These are phyloP conservation scores for Fusarium veterinarium DNA, from an alignment of 2,329 filamentous ascomycete genomes.

Conservation along the genomic window DNA sequence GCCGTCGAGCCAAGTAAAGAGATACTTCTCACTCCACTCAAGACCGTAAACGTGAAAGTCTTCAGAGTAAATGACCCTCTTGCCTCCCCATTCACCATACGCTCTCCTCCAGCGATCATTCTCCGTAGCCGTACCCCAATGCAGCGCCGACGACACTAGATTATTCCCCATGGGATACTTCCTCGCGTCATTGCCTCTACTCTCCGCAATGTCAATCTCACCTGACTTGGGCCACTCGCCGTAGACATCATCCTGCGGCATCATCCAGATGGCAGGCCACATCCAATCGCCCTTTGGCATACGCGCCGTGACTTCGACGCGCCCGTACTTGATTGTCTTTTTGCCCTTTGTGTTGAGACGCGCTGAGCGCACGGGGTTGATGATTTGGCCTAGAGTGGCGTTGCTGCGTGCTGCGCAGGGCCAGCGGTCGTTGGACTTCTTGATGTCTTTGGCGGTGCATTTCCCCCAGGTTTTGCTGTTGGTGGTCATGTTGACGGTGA, in stretches of 20 bases:
- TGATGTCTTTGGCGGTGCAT: slow-evolving; percentile 52
- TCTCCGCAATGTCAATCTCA: slow-evolving; percentile 66
- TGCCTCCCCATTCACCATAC: slow-evolving; percentile 46
- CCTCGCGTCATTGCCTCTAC: slow-evolving; percentile 58
- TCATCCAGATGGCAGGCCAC: slow-evolving; percentile 60
- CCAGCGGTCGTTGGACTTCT: slow-evolving; percentile 29
- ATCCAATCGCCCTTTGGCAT: slow-evolving; percentile 66
- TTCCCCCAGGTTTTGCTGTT: slow-evolving; percentile 44
- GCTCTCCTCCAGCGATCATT: slow-evolving; percentile 49
- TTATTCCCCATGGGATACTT: slow-evolving; percentile 50
- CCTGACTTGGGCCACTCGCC: slow-evolving; percentile 63
- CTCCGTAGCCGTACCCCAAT: slow-evolving; percentile 54
- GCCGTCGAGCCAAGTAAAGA: slow-evolving; percentile 63
- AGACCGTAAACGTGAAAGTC: slow-evolving; percentile 62
- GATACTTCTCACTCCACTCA: slow-evolving; percentile 63
- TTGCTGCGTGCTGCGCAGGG: slow-evolving; percentile 57
- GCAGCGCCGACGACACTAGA: slow-evolving; percentile 55
- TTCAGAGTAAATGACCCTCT: slow-evolving; percentile 51
- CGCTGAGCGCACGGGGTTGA: slow-evolving; percentile 62
- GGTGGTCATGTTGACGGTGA: slow-evolving; percentile 58
- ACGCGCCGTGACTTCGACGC: slow-evolving; percentile 65
- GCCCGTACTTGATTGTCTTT: slow-evolving; percentile 60
- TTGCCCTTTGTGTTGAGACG: slow-evolving; percentile 56
- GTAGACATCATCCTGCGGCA: slow-evolving; percentile 60
- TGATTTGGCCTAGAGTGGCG: slow-evolving; percentile 56